Conservation (phyloP, 805 yeast genomes). For the Lachancea mirantina region DNA sequence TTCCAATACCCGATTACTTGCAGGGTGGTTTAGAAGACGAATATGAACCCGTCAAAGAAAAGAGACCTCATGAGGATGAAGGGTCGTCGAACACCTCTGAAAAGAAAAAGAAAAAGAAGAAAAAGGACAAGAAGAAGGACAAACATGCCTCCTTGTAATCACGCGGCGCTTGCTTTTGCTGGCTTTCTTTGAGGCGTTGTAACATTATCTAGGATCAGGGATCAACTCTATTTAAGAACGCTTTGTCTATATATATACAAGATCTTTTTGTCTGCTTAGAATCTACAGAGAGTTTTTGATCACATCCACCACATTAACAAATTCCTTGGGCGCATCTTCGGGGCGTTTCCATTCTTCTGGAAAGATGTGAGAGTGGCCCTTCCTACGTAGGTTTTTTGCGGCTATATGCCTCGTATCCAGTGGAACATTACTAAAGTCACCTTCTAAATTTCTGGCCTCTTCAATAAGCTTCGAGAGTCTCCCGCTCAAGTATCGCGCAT, state of each 20-base stretch:
- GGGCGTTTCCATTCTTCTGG: slow-evolving; percentile 79
- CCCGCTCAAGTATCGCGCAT: slow-evolving; percentile 65
- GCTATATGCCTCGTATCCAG: slow-evolving; percentile 65
- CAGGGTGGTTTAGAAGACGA: slow-evolving; percentile 17
- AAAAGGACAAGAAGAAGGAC: slow-evolving; percentile 46
- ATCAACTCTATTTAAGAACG: not conserved
- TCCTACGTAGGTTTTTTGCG: slow-evolving; percentile 39
- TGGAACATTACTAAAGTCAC: slow-evolving; percentile 70
- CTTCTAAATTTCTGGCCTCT: slow-evolving; percentile 57
- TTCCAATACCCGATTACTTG: slow-evolving; percentile 34
- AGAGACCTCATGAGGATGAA: slow-evolving; percentile 33
- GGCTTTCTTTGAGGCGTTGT: not conserved
- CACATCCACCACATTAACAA: slow-evolving; percentile 16
- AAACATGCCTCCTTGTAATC: slow-evolving; percentile 12
- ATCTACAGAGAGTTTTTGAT: slow-evolving; percentile 9
- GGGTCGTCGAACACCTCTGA: slow-evolving; percentile 27
- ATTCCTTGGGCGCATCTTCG: slow-evolving; percentile 55
- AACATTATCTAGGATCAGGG: not conserved
- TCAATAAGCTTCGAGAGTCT: slow-evolving; percentile 51
- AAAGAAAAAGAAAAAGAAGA: slow-evolving; percentile 44
- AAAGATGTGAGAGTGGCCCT: slow-evolving; percentile 41
- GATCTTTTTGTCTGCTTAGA: slow-evolving; percentile 1
- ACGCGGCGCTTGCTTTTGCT: not conserved
- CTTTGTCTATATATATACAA: slow-evolving; percentile 5
- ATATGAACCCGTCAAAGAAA: slow-evolving; percentile 25